Percentiles rank a stretch among this genome's conserved stretches.
These are phyloP conservation scores for Jimgerdemannia lactiflua DNA, from an alignment of 192 early-diverging fungal genomes.

Conservation along the genomic window DNA sequence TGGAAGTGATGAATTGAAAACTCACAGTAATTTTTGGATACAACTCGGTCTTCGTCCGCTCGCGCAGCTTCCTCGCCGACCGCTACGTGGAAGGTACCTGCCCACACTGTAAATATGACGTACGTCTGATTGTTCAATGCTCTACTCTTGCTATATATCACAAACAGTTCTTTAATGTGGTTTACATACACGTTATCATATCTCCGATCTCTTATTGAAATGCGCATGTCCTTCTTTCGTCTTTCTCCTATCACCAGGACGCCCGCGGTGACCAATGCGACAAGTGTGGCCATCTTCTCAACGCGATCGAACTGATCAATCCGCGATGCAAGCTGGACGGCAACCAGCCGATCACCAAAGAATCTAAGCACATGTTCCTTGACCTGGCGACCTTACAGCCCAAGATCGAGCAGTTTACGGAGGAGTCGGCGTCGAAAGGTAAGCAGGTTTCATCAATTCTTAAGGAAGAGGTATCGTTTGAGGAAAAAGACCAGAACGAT, in stretches of 20 bases:
- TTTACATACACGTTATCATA: no score
- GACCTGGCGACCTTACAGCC: conserved; percentile 78
- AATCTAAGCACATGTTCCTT: conserved; percentile 91
- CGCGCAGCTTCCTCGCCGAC: conserved; percentile 86
- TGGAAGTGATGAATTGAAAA: background rate
- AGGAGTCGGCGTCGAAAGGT: conserved; percentile 67
- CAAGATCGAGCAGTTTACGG: conserved; percentile 73
- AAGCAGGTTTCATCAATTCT: background rate
- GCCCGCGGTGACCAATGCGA: conserved; percentile 99
- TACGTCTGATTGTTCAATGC: conserved; percentile 8
- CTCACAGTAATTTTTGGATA: background rate
- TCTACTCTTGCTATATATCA: no score
- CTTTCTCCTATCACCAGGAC: conserved; percentile 39
- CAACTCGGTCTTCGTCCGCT: background rate
- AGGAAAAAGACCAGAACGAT: no score
- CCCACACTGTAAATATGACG: conserved; percentile 82
- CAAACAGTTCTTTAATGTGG: no score
- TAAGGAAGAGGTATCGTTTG: no score
- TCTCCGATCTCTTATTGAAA: no score
- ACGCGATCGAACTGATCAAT: conserved; percentile 90
- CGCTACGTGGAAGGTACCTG: conserved; percentile 97
- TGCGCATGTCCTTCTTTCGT: no score
- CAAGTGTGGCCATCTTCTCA: conserved; percentile 84
- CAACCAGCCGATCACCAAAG: conserved; percentile 72
- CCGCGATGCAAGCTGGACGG: conserved; percentile 94